Percentiles rank a stretch among this genome's conserved stretches.
Evolutionary conservation across 345 rosid species (phyloP).

Genomic region (Psidium friedrichsthalianum): DNA sequence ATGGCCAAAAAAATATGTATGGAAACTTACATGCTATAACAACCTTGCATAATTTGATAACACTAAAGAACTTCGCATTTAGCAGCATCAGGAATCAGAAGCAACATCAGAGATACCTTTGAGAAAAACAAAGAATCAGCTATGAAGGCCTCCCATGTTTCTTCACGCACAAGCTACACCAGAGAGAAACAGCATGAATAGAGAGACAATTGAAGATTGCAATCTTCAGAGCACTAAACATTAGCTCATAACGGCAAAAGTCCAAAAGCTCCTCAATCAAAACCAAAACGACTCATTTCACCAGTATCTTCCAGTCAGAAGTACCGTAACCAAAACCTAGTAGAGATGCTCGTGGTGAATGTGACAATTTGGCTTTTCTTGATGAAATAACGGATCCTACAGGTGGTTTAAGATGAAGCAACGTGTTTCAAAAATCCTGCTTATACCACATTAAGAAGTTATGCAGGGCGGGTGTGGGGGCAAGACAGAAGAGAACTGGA

Average conservation of each 20-base stretch:
- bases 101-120: constrained; percentile 31
- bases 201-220: background rate
- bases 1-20: background rate
- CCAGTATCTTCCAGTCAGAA: background rate
- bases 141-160: constrained; percentile 72
- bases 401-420: background rate
- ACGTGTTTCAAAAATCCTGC: background rate
- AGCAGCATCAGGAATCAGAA: background rate
- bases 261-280: background rate
- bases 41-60: background rate
- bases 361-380: background rate
- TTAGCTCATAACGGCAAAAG: background rate
- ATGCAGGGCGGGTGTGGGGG: background rate
- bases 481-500: background rate
- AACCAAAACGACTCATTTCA: background rate
- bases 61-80: background rate
- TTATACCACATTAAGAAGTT: background rate
- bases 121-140: constrained; percentile 56
- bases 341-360: background rate
- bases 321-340: background rate
- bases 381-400: background rate
- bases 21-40: background rate
- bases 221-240: background rate
- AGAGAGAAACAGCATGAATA: background rate
- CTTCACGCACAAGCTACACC: constrained; percentile 49